Evolutionary conservation across 2,329 filamentous ascomycete species (phyloP), one percentile per base, ranked within the genome.

Genomic region (Bipolaris zeicola): DNA sequence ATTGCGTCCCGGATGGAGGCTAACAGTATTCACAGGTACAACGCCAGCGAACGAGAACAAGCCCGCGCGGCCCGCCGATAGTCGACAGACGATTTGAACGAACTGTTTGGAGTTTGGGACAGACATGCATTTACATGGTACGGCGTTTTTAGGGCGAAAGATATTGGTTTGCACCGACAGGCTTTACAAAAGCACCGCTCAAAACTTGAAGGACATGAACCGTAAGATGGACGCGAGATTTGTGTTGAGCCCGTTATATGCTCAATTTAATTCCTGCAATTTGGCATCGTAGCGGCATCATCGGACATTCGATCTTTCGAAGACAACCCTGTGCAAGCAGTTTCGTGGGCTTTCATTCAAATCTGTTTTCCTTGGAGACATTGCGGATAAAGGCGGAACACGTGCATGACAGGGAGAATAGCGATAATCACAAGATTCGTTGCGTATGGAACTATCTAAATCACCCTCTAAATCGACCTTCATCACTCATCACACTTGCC

Each of bases 1-100:
- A 43, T 34, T 50, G 50, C 41, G 61, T 61, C 59, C 59, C 57
- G 55, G 51, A 20, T 53, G 60, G 61, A 62, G 58, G 60, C 65
- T 72, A 66, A 73, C 65, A 47, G 34, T 39, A 33, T 36, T 44
- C 42, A 52, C 62, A 74, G 71, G 52, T 74, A 74, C 60, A 75
- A 75, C 51, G 72, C 72, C 26, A 70, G 66, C 58, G 72, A 75
- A 65, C 57, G 72, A 55, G 72, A 75, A 55, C 69, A 72, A 44
- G 65, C 67, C 36, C 62, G 71, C 52, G 71, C 71, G 37, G 64
- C 70, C 47, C 60, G 70, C 41, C 55, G 67, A 56, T 69, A 55
- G 52, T 55, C 43, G 24, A 18, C 44, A 56, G 28, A 48, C 28
- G 34, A 56, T 45, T 16, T 24, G 31, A 49, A 58, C n/a, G 51